Percentiles rank a stretch among this genome's conserved stretches.
Evolutionary conservation across 352 stramenopile genomes (phyloP).

Genomic region (Phytophthora ohioensis): DNA sequence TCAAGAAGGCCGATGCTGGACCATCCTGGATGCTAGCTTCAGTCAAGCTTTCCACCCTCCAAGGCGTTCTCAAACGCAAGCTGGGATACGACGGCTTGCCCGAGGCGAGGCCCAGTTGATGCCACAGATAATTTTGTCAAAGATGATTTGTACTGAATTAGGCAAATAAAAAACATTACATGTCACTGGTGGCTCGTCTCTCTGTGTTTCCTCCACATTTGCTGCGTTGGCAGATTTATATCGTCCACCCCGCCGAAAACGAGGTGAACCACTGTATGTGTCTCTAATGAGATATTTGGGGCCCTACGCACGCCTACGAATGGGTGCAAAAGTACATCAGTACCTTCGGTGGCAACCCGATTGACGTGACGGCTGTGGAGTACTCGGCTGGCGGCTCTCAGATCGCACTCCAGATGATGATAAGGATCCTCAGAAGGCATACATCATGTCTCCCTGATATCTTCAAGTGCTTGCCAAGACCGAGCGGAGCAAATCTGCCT

Average conservation of each 20-base stretch:
- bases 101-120: not conserved
- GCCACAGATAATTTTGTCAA: too few relatives aligned
- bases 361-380: slow-evolving; percentile 42
- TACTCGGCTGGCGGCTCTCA: slow-evolving; percentile 38
- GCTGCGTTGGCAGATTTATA: too few relatives aligned
- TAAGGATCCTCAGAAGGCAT: slow-evolving; percentile 33
- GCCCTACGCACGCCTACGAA: slow-evolving; percentile 40
- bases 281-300: slow-evolving; percentile 37
- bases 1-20: not conserved
- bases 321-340: slow-evolving; percentile 52
- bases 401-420: slow-evolving; percentile 38
- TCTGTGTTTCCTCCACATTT: too few relatives aligned
- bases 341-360: slow-evolving; percentile 47
- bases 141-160: too few relatives aligned
- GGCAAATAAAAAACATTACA: too few relatives aligned
- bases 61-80: not conserved
- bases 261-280: slow-evolving; percentile 4
- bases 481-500: slow-evolving; percentile 37
- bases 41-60: not conserved
- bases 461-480: slow-evolving; percentile 32
- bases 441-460: slow-evolving; percentile 36
- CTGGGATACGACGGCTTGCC: not conserved
- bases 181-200: too few relatives aligned
- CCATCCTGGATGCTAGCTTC: not conserved
- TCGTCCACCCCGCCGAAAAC: too few relatives aligned